Evolutionary conservation across 2,329 filamentous ascomycete species (phyloP).

Genomic region (Xylariaceae sp.): DNA sequence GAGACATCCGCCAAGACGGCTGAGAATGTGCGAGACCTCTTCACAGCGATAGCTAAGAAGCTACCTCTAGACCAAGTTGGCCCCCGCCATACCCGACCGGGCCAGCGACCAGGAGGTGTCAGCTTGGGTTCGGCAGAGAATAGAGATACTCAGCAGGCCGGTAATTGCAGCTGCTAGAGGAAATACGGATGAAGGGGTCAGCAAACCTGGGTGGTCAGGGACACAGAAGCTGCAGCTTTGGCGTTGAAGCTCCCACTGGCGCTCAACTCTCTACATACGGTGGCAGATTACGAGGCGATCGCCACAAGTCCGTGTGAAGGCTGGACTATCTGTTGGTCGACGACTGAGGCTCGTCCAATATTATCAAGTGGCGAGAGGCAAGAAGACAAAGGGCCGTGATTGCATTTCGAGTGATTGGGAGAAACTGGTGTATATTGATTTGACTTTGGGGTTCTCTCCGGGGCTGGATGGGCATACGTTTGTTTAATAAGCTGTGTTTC

Average conservation of each 20-base stretch:
- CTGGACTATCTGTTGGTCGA: too few relatives aligned
- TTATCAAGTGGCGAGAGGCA: too few relatives aligned
- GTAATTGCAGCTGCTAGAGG: conserved; percentile 53
- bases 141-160: conserved; percentile 53
- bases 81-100: conserved; percentile 75
- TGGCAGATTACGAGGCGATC: too few relatives aligned
- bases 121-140: conserved; percentile 52
- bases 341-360: too few relatives aligned
- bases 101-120: conserved; percentile 54
- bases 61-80: conserved; percentile 92
- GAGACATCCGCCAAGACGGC: conserved; percentile 97
- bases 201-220: conserved; percentile 8
- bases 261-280: too few relatives aligned
- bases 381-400: too few relatives aligned
- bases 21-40: conserved; percentile 92
- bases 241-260: too few relatives aligned
- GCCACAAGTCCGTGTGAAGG: too few relatives aligned
- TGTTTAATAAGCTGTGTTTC: conserved; percentile 31
- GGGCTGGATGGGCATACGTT: conserved; percentile 26
- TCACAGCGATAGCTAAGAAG: conserved; percentile 97
- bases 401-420: too few relatives aligned
- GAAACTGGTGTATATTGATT: conserved; percentile 26
- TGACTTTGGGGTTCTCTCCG: conserved; percentile 23
- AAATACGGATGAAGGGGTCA: neutral
- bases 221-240: conserved; percentile 6